Conservation (phyloP, 75 land plant species). For the Azolla pinnata region DNA sequence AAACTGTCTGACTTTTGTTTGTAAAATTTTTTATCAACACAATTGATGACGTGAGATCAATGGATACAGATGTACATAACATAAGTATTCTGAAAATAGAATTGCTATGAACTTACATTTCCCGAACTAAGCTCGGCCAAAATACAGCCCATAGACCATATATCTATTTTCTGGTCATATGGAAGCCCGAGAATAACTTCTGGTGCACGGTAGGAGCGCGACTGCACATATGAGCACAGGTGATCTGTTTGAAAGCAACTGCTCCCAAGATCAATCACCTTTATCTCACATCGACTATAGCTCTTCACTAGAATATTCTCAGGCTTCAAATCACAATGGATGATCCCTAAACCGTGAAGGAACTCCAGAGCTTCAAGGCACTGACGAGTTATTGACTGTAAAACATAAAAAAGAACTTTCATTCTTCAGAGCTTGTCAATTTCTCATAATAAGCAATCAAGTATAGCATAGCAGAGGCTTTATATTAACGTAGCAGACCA, state of each 20-base stretch:
- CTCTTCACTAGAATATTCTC: constrained; percentile 96
- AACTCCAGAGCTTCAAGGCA: constrained; percentile 86
- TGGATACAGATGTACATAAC: too few species aligned
- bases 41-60: too few species aligned
- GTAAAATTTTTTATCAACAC: too few species aligned
- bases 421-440: neutral
- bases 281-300: constrained; percentile 86
- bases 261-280: constrained; percentile 96
- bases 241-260: constrained; percentile 92
- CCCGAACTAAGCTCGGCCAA: constrained; percentile 92
- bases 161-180: constrained; percentile 81
- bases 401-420: constrained; percentile 2
- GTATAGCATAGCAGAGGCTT: too few species aligned
- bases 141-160: constrained; percentile 98
- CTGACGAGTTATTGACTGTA: constrained; percentile 78
- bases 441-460: neutral
- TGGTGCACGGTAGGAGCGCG: constrained; percentile 96
- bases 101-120: constrained; percentile 63
- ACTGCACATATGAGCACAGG: constrained; percentile 89
- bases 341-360: constrained; percentile 71
- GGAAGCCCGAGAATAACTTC: constrained; percentile 95
- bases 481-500: too few species aligned
- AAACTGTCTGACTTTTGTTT: too few species aligned
- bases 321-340: constrained; percentile 97
- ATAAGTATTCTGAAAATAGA: too few species aligned